Base-by-base conservation (phyloP, 106 monocot genomes). In the Allium fistulosum region DNA sequence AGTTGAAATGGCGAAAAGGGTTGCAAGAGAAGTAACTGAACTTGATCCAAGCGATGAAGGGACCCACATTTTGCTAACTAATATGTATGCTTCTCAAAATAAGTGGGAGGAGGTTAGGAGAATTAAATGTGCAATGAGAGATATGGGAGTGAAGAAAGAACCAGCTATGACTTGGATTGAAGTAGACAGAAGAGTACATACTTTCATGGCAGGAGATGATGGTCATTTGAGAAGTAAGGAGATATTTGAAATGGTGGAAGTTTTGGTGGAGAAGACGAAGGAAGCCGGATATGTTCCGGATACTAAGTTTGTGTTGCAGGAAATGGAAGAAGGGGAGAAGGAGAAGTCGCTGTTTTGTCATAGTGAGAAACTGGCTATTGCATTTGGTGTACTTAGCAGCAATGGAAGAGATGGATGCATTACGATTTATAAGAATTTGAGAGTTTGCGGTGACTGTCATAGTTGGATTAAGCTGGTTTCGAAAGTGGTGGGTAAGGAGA, bases 161-260 rank as follows among this genome's bases (percentile, higher is more conserved):
- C 85, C 92, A 10, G 87, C 85, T 2, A 74, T 85, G 76, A 92
- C 73, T 56, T 92, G 92, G 92, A 70, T 88, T 71, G 83, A 88
- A 68, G 72, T 82, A 4, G 63, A 76, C 17, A 78, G 66, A 62
- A 56, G 75, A 58, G 50, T 78, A 10, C 80, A 85, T 56, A 67
- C 71, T 16, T 91, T 91, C 80, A 75, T 80, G 75, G 91, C 87
- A 4, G 84, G 83, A 63, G 86, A 90, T 13, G 51, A 6, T 61
- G 72, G 66, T 46, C 85, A 90, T 49, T 76, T 65, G 4, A 59
- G 53, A 47, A 49, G 73, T 0, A 59, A n/a, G 13, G 77, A 77
- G 69, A 87, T 91, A 26, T 74, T 75, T 37, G 46, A 73, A 58
- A 77, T 79, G 59, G 57, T 87, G 68, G 82, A 74, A 48, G 27